These are phyloP conservation scores for Lachancea lanzarotensis DNA, from an alignment of 805 yeast species.

Conservation along the genomic window DNA sequence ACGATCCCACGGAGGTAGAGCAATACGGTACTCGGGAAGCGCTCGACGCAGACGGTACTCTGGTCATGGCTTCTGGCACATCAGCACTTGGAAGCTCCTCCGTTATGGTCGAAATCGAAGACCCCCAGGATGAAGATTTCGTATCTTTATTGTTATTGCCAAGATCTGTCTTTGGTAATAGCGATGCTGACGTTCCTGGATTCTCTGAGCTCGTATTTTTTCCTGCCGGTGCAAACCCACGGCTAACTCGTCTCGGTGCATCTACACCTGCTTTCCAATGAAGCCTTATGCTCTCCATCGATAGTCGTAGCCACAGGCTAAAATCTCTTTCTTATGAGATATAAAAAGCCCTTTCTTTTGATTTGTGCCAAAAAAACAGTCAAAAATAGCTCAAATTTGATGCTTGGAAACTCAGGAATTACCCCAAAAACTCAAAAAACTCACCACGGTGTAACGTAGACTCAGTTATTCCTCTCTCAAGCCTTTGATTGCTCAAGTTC, in stretches of 20 bases:
- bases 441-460: not conserved
- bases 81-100: conserved; percentile 5
- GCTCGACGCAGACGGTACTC: conserved; percentile 3
- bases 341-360: not conserved
- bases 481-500: no score
- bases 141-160: not conserved
- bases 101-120: conserved; percentile 8
- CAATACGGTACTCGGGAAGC: not conserved
- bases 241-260: not conserved
- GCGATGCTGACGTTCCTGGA: not conserved
- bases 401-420: not conserved
- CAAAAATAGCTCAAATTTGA: not conserved
- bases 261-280: not conserved
- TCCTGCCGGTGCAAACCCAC: not conserved
- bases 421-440: not conserved
- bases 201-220: not conserved
- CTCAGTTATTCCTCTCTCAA: not conserved
- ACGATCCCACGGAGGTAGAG: not conserved
- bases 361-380: not conserved
- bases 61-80: conserved; percentile 5
- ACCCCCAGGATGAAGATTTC: conserved; percentile 6
- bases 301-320: not conserved
- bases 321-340: no score
- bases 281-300: conserved; percentile 1
- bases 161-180: not conserved